Percentiles rank a stretch among this genome's conserved stretches.
phyloP scores from a whole-genome alignment of 345 rosid species.

The Eutrema yunnanense region DNA sequence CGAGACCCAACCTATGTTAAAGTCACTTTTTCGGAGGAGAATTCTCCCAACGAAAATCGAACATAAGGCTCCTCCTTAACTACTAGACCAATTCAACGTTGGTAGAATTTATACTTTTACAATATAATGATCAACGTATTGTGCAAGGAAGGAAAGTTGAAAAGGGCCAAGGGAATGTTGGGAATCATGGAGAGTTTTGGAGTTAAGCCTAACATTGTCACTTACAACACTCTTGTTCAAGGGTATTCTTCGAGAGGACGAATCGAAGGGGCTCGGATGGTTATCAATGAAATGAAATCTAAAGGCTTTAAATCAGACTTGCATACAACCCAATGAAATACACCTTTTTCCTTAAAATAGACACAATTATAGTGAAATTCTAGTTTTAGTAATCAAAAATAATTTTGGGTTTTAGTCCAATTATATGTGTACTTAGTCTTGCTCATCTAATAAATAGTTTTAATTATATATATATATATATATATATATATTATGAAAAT shows the following conservation, averaged over 20 bases:
- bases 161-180: conserved; percentile 62
- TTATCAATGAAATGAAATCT: conserved; percentile 53
- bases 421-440: neutral
- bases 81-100: too few species aligned
- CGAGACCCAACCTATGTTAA: too few species aligned
- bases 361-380: neutral
- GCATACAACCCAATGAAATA: conserved; percentile 46
- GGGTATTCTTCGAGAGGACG: conserved; percentile 68
- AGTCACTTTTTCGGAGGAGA: too few species aligned
- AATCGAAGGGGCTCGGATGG: conserved; percentile 57
- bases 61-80: too few species aligned
- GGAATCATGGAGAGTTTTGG: conserved; percentile 61
- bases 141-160: conserved; percentile 83
- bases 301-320: conserved; percentile 63
- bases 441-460: neutral
- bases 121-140: conserved; percentile 86
- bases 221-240: conserved; percentile 75
- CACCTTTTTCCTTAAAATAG: neutral
- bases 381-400: neutral
- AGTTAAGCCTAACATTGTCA: conserved; percentile 59
- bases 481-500: neutral
- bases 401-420: neutral
- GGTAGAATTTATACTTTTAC: conserved; percentile 43
- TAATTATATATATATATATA: too few species aligned
- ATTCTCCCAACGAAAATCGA: too few species aligned